Conservation (phyloP, 1,139 yeast species). For the Zygosaccharomyces pseudobailii region DNA sequence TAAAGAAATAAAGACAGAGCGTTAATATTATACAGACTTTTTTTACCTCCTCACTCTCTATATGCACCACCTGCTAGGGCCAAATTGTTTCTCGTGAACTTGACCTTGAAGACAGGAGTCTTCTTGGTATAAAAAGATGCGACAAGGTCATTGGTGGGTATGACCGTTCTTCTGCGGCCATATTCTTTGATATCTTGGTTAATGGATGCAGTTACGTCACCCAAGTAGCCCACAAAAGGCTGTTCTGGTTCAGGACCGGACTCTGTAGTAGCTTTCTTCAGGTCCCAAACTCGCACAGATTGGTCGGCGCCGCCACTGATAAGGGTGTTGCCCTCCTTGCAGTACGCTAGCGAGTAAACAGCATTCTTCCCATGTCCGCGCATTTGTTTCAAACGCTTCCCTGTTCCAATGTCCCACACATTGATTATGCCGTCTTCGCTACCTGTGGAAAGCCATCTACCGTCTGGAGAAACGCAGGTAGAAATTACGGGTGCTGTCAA, state of each 20-base stretch:
- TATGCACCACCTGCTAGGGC: constrained; percentile 93
- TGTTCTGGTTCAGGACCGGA: constrained; percentile 77
- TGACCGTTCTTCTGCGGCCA: constrained; percentile 58
- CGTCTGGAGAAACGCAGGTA: constrained; percentile 91
- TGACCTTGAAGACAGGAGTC: constrained; percentile 91
- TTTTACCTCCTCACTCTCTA: constrained; percentile 33
- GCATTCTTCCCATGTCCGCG: constrained; percentile 90
- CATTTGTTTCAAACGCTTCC: constrained; percentile 74
- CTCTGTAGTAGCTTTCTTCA: constrained; percentile 76
- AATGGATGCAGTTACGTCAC: constrained; percentile 36
- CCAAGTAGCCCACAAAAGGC: constrained; percentile 42
- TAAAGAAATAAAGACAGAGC: not conserved
- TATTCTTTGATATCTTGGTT: constrained; percentile 36
- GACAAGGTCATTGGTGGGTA: constrained; percentile 84
- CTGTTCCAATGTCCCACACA: constrained; percentile 94
- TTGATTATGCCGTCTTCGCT: constrained; percentile 89
- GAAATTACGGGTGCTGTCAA: constrained; percentile 86
- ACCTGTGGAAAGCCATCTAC: constrained; percentile 93
- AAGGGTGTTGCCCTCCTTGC: constrained; percentile 81
- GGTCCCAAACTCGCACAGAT: constrained; percentile 94
- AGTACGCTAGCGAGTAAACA: constrained; percentile 79
- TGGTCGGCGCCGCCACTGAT: constrained; percentile 93
- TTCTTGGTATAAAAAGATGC: constrained; percentile 91
- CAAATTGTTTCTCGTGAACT: constrained; percentile 83
- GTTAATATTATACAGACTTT: not conserved